Percentiles rank a stretch among this genome's conserved stretches.
phyloP scores from a whole-genome alignment of 176 grass and related monocot species.

The Hordeum marinum region DNA sequence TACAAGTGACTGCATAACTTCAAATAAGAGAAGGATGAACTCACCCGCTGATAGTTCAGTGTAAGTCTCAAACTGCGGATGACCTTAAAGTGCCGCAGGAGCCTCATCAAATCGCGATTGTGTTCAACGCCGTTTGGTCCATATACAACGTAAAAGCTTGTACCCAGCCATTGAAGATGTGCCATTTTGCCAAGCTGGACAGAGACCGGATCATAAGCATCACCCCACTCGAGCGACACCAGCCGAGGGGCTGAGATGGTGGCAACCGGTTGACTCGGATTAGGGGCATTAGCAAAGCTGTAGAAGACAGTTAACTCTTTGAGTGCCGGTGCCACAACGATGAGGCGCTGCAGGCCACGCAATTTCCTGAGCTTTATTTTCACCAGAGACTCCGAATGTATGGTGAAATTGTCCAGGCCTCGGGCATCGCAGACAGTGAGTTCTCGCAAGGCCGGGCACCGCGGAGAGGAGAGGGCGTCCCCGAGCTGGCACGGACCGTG shows the following conservation, averaged over 20 bases:
- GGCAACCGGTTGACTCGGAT: not conserved
- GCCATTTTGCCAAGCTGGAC: not conserved
- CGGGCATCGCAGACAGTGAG: not conserved
- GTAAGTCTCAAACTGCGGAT: not conserved
- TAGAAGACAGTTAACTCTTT: not conserved
- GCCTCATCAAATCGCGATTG: not conserved
- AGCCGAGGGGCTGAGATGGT: constrained; percentile 5
- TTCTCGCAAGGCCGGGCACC: not conserved
- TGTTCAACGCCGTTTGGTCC: not conserved
- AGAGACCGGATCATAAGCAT: constrained; percentile 12
- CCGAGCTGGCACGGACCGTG: not conserved
- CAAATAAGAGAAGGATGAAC: not conserved
- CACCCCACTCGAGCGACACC: not conserved
- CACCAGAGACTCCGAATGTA: constrained; percentile 3
- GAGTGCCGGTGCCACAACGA: not conserved
- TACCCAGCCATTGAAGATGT: not conserved
- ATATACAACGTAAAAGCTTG: not conserved
- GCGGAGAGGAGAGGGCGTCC: not conserved
- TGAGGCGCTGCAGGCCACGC: not conserved
- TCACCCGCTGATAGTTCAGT: not conserved
- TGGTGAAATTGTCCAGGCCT: not conserved
- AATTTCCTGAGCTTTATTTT: not conserved
- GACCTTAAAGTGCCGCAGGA: not conserved
- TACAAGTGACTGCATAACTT: not conserved
- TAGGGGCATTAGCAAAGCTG: not conserved